A percentile compares a stretch with the other conserved stretches of the same genome.
phyloP scores from a whole-genome alignment of 1,284 basidiomycete species.

The Heterobasidion irregulare region DNA sequence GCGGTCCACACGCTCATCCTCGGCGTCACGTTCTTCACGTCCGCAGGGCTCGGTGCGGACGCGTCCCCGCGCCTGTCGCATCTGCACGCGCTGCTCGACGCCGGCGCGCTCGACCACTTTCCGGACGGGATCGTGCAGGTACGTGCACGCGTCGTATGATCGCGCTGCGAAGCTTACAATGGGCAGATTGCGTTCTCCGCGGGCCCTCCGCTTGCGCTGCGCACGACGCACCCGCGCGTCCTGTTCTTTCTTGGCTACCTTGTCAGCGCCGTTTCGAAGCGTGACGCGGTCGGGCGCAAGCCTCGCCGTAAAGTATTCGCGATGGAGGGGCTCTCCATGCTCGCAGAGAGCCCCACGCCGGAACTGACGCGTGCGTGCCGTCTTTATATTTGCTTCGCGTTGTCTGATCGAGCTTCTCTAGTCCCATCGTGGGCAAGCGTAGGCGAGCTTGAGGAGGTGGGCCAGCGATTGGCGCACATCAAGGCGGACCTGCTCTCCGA shows the following conservation, averaged over 20 bases:
- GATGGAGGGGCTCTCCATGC: slow-evolving; percentile 45
- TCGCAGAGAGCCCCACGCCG: slow-evolving; percentile 31
- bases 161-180: not conserved
- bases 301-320: slow-evolving; percentile 67
- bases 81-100: slow-evolving; percentile 56
- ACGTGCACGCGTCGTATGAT: slow-evolving; percentile 8
- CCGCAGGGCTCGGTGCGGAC: slow-evolving; percentile 37
- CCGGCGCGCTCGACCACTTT: slow-evolving; percentile 40
- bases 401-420: slow-evolving; percentile 8
- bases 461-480: slow-evolving; percentile 45
- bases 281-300: slow-evolving; percentile 62
- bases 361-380: slow-evolving; percentile 24
- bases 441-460: slow-evolving; percentile 40
- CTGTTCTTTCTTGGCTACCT: slow-evolving; percentile 59
- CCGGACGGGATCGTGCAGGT: slow-evolving; percentile 43
- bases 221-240: slow-evolving; percentile 58
- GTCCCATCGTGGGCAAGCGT: slow-evolving; percentile 42
- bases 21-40: slow-evolving; percentile 49
- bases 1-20: slow-evolving; percentile 47
- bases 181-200: slow-evolving; percentile 25
- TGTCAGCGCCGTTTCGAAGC: slow-evolving; percentile 53
- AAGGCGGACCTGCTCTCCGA: slow-evolving; percentile 66
- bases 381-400: not conserved
- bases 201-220: slow-evolving; percentile 39
- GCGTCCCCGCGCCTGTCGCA: slow-evolving; percentile 40